Evolutionary conservation across 371 early-diverging fungal species (phyloP), one percentile per base, ranked within the genome.

Genomic region (Fennellomyces sp.): DNA sequence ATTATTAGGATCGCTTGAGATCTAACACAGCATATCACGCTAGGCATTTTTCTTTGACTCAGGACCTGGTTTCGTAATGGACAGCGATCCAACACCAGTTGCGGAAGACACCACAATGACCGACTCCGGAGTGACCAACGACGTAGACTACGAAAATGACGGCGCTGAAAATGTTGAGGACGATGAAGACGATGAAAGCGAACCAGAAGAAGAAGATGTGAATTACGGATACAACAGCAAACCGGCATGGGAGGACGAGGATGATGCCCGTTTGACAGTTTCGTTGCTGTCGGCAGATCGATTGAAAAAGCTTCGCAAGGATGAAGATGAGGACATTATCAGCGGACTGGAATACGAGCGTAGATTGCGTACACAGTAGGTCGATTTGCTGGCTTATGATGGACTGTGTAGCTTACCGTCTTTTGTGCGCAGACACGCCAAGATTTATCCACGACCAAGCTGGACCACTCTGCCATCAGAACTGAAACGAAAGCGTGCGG

Each of bases 361-460:
- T 52, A 76, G 96, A 58, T 78, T 97, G 53, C 83, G 96, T 30
- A 66, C 73, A 67, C 95, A 94, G 91, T 93, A 85, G 69, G 17
- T 38, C 1, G 38, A 29, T 15, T 45, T 31, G 29, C 2, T n/a
- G n/a, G n/a, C n/a, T n/a, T 27, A 36, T 27, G 5, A 2, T 21
- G 8, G 21, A 17, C 15, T 21, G 13, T 11, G 13, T 21, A 27
- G 15, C 1, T 31, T n/a, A 53, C 19, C 29, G 11, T 13, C 35
- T 36, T 49, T 48, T 39, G 19, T 50, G 3, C 11, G 10, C 39
- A 35, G 66, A 50, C 53, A 30, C 42, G 27, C 23, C 56, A 91
- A 92, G 65, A 88, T 96, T 26, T 81, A 95, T 60, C 94, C 95
- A n/a, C 88, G 84, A 5, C 95, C 97, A 0, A 77, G 78, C 47